Conservation (phyloP, 2,329 filamentous ascomycete genomes). For the Fusarium begoniae region DNA sequence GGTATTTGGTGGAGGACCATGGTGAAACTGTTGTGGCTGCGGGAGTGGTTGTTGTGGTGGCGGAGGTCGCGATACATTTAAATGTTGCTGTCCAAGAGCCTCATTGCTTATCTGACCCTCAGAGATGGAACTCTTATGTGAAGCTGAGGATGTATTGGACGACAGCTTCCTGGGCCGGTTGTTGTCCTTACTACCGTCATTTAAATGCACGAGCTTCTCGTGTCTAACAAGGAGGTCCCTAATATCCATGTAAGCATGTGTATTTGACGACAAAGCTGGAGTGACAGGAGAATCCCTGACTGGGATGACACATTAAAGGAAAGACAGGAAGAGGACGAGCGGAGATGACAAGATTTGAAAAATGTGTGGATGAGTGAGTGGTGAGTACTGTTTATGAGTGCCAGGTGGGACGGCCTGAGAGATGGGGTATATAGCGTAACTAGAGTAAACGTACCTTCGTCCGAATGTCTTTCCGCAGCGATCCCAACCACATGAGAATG, state of each 20-base stretch:
- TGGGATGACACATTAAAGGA: neutral
- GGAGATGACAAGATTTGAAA: slow-evolving; percentile 7
- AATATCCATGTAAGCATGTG: slow-evolving; percentile 66
- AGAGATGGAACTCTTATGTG: slow-evolving; percentile 57
- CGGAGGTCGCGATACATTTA: slow-evolving; percentile 37
- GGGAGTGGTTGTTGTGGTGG: slow-evolving; percentile 42
- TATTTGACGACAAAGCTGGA: neutral
- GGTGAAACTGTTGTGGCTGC: slow-evolving; percentile 50
- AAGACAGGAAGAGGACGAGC: neutral
- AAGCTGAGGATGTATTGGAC: slow-evolving; percentile 52
- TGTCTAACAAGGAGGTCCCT: slow-evolving; percentile 71
- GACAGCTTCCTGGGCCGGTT: slow-evolving; percentile 62
- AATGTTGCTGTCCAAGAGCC: slow-evolving; percentile 56
- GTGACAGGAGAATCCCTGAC: neutral
- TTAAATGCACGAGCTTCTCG: slow-evolving; percentile 71
- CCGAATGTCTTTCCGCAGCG: slow-evolving; percentile 71
- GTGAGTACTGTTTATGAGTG: slow-evolving; percentile 27
- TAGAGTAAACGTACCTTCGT: slow-evolving; percentile 61
- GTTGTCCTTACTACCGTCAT: slow-evolving; percentile 66
- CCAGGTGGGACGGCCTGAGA: slow-evolving; percentile 28
- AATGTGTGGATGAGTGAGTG: slow-evolving; percentile 21
- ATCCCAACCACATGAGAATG: slow-evolving; percentile 67
- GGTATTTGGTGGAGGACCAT: slow-evolving; percentile 48
- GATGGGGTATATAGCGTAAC: slow-evolving; percentile 33
- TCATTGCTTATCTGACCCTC: slow-evolving; percentile 59